A percentile compares a stretch with the other conserved stretches of the same genome.
Evolutionary conservation across 805 yeast species (phyloP).

Genomic region (Candida boleticola): DNA sequence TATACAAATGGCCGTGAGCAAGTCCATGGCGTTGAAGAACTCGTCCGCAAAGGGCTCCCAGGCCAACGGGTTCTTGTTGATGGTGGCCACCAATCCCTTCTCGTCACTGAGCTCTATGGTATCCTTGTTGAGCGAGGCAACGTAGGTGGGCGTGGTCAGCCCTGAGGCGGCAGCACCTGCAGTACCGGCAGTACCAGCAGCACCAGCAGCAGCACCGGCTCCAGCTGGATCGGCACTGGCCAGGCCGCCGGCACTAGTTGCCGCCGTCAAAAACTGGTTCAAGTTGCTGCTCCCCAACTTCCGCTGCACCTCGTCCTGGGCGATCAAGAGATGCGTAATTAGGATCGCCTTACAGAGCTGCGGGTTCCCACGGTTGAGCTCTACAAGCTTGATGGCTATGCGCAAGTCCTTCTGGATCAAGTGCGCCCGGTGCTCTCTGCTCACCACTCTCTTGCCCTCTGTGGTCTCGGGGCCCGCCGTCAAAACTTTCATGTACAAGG

Average conservation of each 20-base stretch:
- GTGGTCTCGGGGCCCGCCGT: constrained; percentile 32
- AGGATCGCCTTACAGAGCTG: constrained; percentile 54
- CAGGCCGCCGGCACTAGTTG: constrained; percentile 4
- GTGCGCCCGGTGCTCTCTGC: constrained; percentile 46
- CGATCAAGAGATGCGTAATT: constrained; percentile 60
- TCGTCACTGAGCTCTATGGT: constrained; percentile 13
- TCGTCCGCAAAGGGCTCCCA: constrained; percentile 80
- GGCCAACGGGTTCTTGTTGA: constrained; percentile 43
- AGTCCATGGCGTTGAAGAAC: constrained; percentile 72
- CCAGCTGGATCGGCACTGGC: constrained; percentile 7
- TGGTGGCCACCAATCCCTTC: constrained; percentile 14
- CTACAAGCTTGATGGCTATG: constrained; percentile 65
- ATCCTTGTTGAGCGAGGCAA: constrained; percentile 15
- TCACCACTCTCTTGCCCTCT: constrained; percentile 19
- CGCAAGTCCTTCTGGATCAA: constrained; percentile 68
- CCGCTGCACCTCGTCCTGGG: constrained; percentile 60
- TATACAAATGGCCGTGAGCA: constrained; percentile 68
- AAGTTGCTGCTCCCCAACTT: constrained; percentile 25
- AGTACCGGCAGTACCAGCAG: constrained; percentile 2
- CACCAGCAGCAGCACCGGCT: constrained; percentile 5
- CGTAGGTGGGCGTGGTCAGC: constrained; percentile 1
- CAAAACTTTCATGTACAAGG: constrained; percentile 54
- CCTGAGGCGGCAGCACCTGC: constrained; percentile 7
- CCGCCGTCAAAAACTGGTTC: background rate
- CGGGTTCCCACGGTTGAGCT: constrained; percentile 47